These are phyloP conservation scores for Rhizophagus sp. DNA, from an alignment of 192 early-diverging fungal species.

Conservation along the genomic window DNA sequence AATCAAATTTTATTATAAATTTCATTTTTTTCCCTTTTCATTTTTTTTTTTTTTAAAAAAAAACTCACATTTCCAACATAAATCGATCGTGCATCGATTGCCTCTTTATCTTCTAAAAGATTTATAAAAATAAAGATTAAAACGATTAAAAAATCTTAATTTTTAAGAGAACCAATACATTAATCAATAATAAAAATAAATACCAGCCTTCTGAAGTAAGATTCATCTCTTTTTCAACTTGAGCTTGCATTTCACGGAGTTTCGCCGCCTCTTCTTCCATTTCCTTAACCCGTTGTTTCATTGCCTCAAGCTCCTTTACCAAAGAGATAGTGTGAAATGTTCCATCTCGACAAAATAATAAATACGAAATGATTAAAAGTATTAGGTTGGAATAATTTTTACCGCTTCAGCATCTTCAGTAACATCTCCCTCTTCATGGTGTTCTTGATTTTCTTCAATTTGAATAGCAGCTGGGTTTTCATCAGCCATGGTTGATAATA, in stretches of 20 bases:
- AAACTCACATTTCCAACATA: slow-evolving; percentile 87
- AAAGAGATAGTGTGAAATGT: not conserved
- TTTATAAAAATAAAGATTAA: not conserved
- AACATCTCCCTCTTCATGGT: slow-evolving; percentile 15
- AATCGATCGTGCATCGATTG: slow-evolving; percentile 84
- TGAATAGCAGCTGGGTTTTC: slow-evolving; percentile 6
- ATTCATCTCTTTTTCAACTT: slow-evolving; percentile 74
- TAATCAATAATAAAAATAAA: not conserved
- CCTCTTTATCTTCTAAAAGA: slow-evolving; percentile 58
- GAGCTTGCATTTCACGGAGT: slow-evolving; percentile 72
- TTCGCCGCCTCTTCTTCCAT: slow-evolving; percentile 86
- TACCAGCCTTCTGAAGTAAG: slow-evolving; percentile 51
- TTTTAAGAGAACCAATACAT: not conserved
- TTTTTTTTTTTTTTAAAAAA: not conserved
- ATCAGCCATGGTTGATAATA: slow-evolving; percentile 12
- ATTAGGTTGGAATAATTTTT: not conserved
- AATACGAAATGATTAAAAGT: not conserved
- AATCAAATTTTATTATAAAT: not conserved
- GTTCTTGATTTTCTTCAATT: slow-evolving; percentile 7
- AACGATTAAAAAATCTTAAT: not conserved
- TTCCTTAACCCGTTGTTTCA: slow-evolving; percentile 75
- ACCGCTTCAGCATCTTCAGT: slow-evolving; percentile 33
- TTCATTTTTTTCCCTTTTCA: no score
- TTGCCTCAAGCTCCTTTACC: slow-evolving; percentile 58
- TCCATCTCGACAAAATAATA: not conserved